A percentile compares a stretch with the other conserved stretches of the same genome.
These are phyloP conservation scores for Terfezia claveryi DNA, from an alignment of 495 filamentous ascomycete genomes.

Conservation along the genomic window DNA sequence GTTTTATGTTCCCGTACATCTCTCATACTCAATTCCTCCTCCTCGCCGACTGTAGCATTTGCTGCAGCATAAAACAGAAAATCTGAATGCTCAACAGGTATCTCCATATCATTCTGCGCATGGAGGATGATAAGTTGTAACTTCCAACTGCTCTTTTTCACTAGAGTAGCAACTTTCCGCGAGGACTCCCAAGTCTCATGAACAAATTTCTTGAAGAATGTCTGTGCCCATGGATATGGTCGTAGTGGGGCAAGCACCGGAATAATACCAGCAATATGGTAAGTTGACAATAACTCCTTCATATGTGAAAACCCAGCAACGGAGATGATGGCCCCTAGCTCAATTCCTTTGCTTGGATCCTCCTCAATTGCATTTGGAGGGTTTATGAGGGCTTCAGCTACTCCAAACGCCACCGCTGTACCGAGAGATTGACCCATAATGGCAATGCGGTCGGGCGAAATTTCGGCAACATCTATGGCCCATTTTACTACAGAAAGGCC, in stretches of 20 bases:
- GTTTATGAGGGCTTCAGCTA: slow-evolving; percentile 40
- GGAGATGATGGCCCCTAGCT: slow-evolving; percentile 50
- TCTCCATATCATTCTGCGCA: slow-evolving; percentile 52
- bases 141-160: slow-evolving; percentile 27
- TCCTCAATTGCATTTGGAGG: slow-evolving; percentile 2
- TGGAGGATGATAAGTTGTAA: slow-evolving; percentile 54
- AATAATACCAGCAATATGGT: slow-evolving; percentile 49
- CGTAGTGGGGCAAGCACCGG: slow-evolving; percentile 57
- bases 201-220: slow-evolving; percentile 21
- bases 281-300: slow-evolving; percentile 45
- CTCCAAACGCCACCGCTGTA: slow-evolving; percentile 55
- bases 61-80: slow-evolving; percentile 31
- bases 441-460: slow-evolving; percentile 50
- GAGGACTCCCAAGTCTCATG: slow-evolving; percentile 33
- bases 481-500: slow-evolving; percentile 48
- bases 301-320: slow-evolving; percentile 60
- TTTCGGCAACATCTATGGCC: slow-evolving; percentile 38
- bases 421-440: slow-evolving; percentile 79
- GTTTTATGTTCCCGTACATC: slow-evolving; percentile 12
- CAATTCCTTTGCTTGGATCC: neutral
- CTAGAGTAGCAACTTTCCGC: slow-evolving; percentile 24
- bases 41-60: slow-evolving; percentile 28
- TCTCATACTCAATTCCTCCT: slow-evolving; percentile 17
- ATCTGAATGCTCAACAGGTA: slow-evolving; percentile 43
- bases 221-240: slow-evolving; percentile 24